Evolutionary conservation across 352 stramenopile genomes (phyloP), one percentile per base, ranked within the genome.

Genomic region (Pythium phragmitis): DNA sequence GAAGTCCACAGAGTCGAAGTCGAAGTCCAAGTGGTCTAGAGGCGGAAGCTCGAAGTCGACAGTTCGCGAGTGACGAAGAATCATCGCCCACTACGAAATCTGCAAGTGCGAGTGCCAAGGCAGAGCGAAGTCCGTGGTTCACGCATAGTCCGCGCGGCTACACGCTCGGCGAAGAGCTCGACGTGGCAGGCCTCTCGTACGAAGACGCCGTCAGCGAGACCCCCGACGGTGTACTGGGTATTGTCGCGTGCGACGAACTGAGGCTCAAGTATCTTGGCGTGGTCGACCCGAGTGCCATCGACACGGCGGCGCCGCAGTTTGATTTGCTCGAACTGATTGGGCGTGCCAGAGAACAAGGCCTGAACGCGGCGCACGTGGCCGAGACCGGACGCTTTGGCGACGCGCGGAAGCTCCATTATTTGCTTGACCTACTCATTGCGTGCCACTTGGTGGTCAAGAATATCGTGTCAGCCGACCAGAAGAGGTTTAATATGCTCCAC

Each of bases 401-500:
- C 49, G 78, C 82, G 1, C 75, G 82, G 11, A 91, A 92, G 60
- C 67, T 93, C 7, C 84, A 95, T 50, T 92, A 95, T 61, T 58
- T 92, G n/a, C 68, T 95, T 19, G 84, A 95, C 57, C 71, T 90
- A 60, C 64, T 95, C n/a, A 74, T 93, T 45, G 79, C 62, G 33
- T 68, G 65, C 19, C 79, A 77, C 9, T 81, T 82, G 45, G 73
- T 91, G 26, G 73, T 76, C 17, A 95, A 95, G 60, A 91, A 91
- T 49, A 93, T 93, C 41, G 72, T 94, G 43, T 85, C 74, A 7
- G 68, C 82, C 26, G 72, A 89, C 12, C 77, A 84, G 17, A 74
- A 73, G 50, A 77, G 86, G 26, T 95, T 93, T 71, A 95, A 93
- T 34, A 91, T 92, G 16, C 63, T 95, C 36, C 84, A 95, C 41